These are phyloP conservation scores for Trypanosoma conorhini DNA, from an alignment of 208 protist genomes.

Conservation along the genomic window DNA sequence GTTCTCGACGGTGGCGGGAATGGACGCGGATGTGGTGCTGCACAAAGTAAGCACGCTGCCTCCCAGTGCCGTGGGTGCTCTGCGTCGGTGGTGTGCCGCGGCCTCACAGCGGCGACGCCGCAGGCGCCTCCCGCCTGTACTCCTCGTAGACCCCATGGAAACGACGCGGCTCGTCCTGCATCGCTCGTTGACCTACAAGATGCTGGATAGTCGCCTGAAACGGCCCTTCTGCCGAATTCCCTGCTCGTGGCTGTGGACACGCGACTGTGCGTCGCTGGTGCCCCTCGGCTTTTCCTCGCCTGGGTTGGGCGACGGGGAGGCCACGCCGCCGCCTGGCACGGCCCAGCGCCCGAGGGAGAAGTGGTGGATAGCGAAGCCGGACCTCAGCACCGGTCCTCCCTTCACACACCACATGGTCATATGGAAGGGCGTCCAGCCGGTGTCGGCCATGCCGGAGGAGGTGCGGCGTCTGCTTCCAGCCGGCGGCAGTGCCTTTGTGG, in stretches of 20 bases:
- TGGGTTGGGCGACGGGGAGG: background rate
- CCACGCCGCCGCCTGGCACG: background rate
- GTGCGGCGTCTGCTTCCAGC: constrained; percentile 42
- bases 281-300: constrained; percentile 29
- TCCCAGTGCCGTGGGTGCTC: constrained; percentile 35
- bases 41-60: constrained; percentile 78
- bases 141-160: constrained; percentile 65
- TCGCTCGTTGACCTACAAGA: constrained; percentile 47
- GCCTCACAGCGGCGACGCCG: constrained; percentile 16
- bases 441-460: constrained; percentile 22
- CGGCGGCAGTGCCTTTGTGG: constrained; percentile 47
- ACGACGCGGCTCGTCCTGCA: constrained; percentile 51
- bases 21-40: constrained; percentile 65
- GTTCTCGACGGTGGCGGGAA: constrained; percentile 29
- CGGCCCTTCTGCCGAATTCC: constrained; percentile 42
- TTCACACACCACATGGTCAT: constrained; percentile 81
- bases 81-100: constrained; percentile 45
- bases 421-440: constrained; percentile 33
- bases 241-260: constrained; percentile 54
- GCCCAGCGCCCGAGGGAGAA: constrained; percentile 19
- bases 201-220: constrained; percentile 38
- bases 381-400: constrained; percentile 69
- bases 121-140: constrained; percentile 28
- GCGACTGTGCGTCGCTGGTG: constrained; percentile 8
- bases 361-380: constrained; percentile 85